Evolutionary conservation across 345 rosid genomes (phyloP), one percentile per base, ranked within the genome.

Genomic region (Linum usitatissimum): DNA sequence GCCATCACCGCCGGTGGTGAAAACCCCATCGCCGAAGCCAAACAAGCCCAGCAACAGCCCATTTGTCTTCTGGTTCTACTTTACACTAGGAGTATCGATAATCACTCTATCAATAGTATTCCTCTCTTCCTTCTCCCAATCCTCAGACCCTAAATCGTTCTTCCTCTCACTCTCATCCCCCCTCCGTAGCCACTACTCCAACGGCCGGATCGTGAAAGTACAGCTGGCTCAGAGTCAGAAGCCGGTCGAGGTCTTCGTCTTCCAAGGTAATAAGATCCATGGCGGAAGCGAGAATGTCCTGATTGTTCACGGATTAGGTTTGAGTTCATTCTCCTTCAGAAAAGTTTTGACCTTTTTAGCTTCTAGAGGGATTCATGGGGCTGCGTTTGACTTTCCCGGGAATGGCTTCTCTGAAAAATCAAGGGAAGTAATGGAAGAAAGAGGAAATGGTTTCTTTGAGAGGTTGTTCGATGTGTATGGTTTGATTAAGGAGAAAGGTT

Each of bases 341-440:
- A 77, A 70, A 45, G 68, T 80, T 57, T 49, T 84, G 2, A 62
- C 67, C 45, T 75, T 78, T 55, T 63, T 92, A 28, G 87, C 85
- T 36, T 81, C 86, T 5, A 85, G 73, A 79, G 93, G 87, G 69
- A 51, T 84, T 65, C 90, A 67, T 67, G 85, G 76, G 55, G 70
- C 77, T n/a, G 89, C 86, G n/a, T 36, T 92, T 64, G 98, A 89
- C 80, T 79, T 92, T 65, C 98, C 98, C 14, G 98, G 98, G 53
- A 81, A 75, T 75, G 98, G 98, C 53, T 89, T 92, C 69, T 92
- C 98, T 17, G 98, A 92, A 65, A 87, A 86, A 63, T 76, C 85
- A 12, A 62, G 68, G 55, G 70, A 79, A 34, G 93, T 78, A 61
- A 34, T 74, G 49, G 95, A 79, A 66, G 87, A 79, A 83, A 77